Conservation (phyloP, 2,329 filamentous ascomycete genomes). For the Teratosphaeria epicoccoides region DNA sequence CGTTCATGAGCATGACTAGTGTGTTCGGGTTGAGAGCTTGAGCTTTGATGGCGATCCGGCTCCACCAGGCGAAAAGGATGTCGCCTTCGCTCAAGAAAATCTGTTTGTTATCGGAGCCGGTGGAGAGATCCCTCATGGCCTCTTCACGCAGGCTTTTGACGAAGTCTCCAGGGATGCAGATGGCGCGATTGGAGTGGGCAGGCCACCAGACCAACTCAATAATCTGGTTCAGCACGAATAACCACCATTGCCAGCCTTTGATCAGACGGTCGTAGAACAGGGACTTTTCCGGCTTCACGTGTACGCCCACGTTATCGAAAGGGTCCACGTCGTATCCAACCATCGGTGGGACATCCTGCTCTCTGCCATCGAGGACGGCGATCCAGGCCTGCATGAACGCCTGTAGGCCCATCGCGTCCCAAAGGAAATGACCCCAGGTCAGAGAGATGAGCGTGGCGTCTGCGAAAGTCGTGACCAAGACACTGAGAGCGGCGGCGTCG, state of each 20-base stretch:
- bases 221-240: constrained; percentile 8
- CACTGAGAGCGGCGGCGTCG: constrained; percentile 14
- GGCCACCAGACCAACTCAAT: constrained; percentile 2
- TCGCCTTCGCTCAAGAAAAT: constrained; percentile 19
- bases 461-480: constrained; percentile 15
- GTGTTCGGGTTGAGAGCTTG: constrained; percentile 5
- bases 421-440: constrained; percentile 16
- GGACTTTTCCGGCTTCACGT: constrained; percentile 9
- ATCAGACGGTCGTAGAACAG: constrained; percentile 7
- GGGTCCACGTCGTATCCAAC: constrained; percentile 17
- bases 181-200: background rate
- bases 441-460: constrained; percentile 19
- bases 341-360: constrained; percentile 9
- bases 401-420: constrained; percentile 15
- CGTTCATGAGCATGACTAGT: constrained; percentile 18
- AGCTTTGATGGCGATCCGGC: constrained; percentile 5
- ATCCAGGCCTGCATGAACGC: constrained; percentile 16
- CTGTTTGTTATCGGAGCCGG: constrained; percentile 1
- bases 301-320: constrained; percentile 10
- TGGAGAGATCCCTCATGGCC: background rate
- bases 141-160: background rate
- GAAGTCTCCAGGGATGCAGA: background rate
- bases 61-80: constrained; percentile 17
- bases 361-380: constrained; percentile 16
- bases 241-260: constrained; percentile 1